A percentile compares a stretch with the other conserved stretches of the same genome.
phyloP scores from a whole-genome alignment of 805 yeast genomes.

The Candida vartiovaarae region DNA sequence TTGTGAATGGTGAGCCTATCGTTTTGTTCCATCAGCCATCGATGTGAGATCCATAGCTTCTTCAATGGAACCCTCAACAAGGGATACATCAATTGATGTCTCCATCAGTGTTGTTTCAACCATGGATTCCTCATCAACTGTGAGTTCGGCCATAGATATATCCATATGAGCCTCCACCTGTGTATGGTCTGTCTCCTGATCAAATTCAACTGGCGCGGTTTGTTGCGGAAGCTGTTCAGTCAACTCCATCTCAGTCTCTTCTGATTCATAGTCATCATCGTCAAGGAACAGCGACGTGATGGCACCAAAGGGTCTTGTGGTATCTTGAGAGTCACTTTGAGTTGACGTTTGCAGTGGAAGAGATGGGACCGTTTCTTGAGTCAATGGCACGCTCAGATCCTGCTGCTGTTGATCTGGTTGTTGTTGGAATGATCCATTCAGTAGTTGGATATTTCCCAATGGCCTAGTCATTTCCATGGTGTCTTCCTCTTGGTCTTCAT shows the following conservation, averaged over 20 bases:
- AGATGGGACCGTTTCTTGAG: neutral
- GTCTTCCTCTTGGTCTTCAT: constrained; percentile 12
- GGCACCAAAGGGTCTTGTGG: constrained; percentile 20
- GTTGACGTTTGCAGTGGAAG: neutral
- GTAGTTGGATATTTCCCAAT: constrained; percentile 16
- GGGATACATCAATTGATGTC: neutral
- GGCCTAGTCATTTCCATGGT: constrained; percentile 25
- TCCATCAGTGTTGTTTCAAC: neutral
- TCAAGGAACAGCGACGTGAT: constrained; percentile 21
- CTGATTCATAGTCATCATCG: constrained; percentile 4
- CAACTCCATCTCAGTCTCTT: constrained; percentile 21
- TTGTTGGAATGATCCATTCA: neutral
- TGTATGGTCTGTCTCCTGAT: neutral
- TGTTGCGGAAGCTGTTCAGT: constrained; percentile 15
- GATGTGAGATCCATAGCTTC: constrained; percentile 20
- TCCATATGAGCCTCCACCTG: neutral
- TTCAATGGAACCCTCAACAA: constrained; percentile 3
- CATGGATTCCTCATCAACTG: neutral
- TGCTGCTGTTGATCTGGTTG: neutral
- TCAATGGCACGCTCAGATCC: neutral
- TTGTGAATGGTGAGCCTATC: constrained; percentile 16
- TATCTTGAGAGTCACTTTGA: no score
- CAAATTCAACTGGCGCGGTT: neutral
- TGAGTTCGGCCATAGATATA: neutral
- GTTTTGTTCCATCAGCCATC: constrained; percentile 9